A percentile compares a stretch with the other conserved stretches of the same genome.
phyloP scores from a whole-genome alignment of 139 green algal genomes.

The Mesotaenium endlicherianum region DNA sequence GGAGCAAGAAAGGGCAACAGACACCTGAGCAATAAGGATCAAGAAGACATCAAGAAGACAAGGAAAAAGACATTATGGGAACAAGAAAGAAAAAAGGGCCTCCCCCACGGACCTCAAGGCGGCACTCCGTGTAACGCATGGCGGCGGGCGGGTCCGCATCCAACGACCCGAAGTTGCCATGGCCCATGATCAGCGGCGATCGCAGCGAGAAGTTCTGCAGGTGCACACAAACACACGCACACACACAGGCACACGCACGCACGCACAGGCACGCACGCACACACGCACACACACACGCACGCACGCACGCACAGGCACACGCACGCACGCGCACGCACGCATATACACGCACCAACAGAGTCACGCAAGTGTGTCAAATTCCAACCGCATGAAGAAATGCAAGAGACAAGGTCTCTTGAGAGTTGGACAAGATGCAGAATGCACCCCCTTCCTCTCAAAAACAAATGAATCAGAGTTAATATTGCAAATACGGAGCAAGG shows the following conservation, averaged over 20 bases:
- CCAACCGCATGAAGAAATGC: too few relatives aligned
- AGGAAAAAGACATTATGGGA: not conserved
- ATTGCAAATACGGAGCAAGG: too few relatives aligned
- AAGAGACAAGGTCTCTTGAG: too few relatives aligned
- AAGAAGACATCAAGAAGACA: not conserved
- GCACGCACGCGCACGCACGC: too few relatives aligned
- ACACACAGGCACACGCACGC: too few relatives aligned
- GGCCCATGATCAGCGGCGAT: constrained; percentile 79
- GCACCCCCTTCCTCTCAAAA: too few relatives aligned
- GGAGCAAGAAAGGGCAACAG: not conserved
- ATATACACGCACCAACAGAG: not conserved
- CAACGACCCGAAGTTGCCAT: constrained; percentile 97
- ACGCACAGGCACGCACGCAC: too few relatives aligned
- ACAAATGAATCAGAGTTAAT: too few relatives aligned
- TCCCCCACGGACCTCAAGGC: constrained; percentile 23
- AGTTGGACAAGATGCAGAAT: too few relatives aligned
- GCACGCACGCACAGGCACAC: too few relatives aligned
- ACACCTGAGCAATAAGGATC: not conserved
- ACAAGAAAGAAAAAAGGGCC: not conserved
- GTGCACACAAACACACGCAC: too few relatives aligned
- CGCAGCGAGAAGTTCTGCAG: constrained; percentile 83
- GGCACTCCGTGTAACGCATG: constrained; percentile 87
- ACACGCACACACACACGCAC: too few relatives aligned
- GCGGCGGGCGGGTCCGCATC: constrained; percentile 93
- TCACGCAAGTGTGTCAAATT: not conserved